A percentile compares a stretch with the other conserved stretches of the same genome.
phyloP scores from a whole-genome alignment of 169 alveolate species.

The Plasmodium cynomolgi region DNA sequence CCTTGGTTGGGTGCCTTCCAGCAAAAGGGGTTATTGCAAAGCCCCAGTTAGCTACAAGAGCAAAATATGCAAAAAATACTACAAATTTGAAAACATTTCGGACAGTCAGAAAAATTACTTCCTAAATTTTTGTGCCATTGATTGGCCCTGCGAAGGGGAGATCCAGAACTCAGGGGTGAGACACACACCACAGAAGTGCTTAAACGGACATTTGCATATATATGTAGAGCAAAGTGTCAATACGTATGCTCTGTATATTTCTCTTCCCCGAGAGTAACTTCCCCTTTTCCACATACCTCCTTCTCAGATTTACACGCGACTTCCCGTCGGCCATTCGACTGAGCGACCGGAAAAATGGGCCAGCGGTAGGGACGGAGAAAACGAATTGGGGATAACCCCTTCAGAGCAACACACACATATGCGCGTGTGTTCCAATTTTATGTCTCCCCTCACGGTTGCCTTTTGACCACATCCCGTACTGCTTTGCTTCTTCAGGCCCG shows the following conservation, averaged over 20 bases:
- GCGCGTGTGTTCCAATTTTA: background rate
- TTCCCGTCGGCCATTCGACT: background rate
- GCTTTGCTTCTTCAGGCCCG: conserved; percentile 27
- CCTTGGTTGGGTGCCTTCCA: conserved; percentile 60
- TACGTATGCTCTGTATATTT: background rate
- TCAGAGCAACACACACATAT: background rate
- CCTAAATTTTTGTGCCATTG: conserved; percentile 44
- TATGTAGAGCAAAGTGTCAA: background rate
- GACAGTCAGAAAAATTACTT: conserved; percentile 52
- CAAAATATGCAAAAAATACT: conserved; percentile 16
- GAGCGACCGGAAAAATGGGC: background rate
- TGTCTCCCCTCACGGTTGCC: background rate
- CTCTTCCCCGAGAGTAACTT: background rate
- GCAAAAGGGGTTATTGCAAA: conserved; percentile 34
- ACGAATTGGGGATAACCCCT: background rate
- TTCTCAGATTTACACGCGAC: conserved; percentile 21
- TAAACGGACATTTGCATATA: background rate
- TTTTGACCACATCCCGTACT: background rate
- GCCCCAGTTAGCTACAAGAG: conserved; percentile 55
- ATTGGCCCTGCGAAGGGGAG: conserved; percentile 71
- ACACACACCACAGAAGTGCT: background rate
- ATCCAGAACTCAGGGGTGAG: conserved; percentile 46
- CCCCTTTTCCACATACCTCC: background rate
- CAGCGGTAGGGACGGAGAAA: conserved; percentile 1
- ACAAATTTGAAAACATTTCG: conserved; percentile 53